These are phyloP conservation scores for Entelexis paramagnoliae DNA, from an alignment of 1,139 yeast species.

Conservation along the genomic window DNA sequence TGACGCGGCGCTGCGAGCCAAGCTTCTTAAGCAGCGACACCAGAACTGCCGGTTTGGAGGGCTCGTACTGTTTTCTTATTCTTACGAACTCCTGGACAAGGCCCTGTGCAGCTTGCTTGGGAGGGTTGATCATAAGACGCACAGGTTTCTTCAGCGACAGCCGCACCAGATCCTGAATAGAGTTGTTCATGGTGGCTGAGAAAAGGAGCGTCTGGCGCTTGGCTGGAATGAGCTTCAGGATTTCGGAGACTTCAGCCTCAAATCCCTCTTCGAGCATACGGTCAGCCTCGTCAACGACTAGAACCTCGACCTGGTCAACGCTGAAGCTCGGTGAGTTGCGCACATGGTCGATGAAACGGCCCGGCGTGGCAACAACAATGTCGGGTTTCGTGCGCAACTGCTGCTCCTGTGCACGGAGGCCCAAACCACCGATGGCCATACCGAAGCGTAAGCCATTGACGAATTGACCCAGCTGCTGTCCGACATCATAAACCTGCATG, in stretches of 20 bases:
- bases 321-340: conserved; percentile 89
- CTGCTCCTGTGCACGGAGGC: conserved; percentile 88
- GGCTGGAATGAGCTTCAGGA: conserved; percentile 71
- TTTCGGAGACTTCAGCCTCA: conserved; percentile 87
- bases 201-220: conserved; percentile 88
- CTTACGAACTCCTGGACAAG: conserved; percentile 88
- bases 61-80: conserved; percentile 65
- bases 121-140: conserved; percentile 91
- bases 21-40: conserved; percentile 58
- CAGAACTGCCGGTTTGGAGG: conserved; percentile 66
- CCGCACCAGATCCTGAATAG: conserved; percentile 76
- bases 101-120: conserved; percentile 81
- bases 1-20: conserved; percentile 61
- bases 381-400: conserved; percentile 87
- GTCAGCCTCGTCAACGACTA: conserved; percentile 96
- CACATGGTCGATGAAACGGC: conserved; percentile 92
- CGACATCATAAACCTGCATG: conserved; percentile 90
- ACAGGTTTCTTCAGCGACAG: conserved; percentile 84
- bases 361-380: conserved; percentile 92
- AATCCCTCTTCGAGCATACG: conserved; percentile 98
- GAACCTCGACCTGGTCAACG: conserved; percentile 81
- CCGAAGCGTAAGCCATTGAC: conserved; percentile 73
- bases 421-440: conserved; percentile 95
- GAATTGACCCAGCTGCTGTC: conserved; percentile 68
- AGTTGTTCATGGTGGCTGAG: conserved; percentile 96